Evolutionary conservation across 1,284 basidiomycete species (phyloP), one percentile per base, ranked within the genome.

Genomic region (Rhodofomes roseus): DNA sequence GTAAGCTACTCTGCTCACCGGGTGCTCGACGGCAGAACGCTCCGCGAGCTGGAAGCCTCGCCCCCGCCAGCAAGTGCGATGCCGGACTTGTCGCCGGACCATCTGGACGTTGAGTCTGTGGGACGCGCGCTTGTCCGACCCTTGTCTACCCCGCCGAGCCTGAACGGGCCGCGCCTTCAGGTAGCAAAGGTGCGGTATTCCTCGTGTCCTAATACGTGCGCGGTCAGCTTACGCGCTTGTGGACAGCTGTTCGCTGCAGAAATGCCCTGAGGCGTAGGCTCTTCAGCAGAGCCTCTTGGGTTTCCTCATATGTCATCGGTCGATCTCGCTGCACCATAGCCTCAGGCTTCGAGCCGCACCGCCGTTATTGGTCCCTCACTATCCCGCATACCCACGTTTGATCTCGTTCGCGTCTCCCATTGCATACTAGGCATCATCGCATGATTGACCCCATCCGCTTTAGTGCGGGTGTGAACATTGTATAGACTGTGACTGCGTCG

Each of bases 181-280:
- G 46, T 61, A 23, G 57, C 58, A 3, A 63, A 57, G 60, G 67
- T 68, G 57, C 39, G 65, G 53, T 8, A 0, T 14, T 5, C n/a
- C 12, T 37, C 11, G n/a, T 34, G 22, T n/a, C 27, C 22, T 22
- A 16, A 27, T 16, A 23, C 16, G 23, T 4, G 12, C 3, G 11
- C 29, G 25, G 9, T 48, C 20, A 27, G 25, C 46, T 48, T 1
- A 48, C 29, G 11, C 12, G 4, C 12, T 16, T 44, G 1, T 11
- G 16, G n/a, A 7, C 23, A 68, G 67, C 57, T 68, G 31, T 68
- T 68, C 55, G 62, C 65, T 51, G 67, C 67, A 11, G 67, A 68
- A 53, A 63, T 63, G 64, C 67, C 67, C 2, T 68, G 61, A 65
- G 18, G 34, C 12, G 29, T 18, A 18, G 11, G 11, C 4, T 44